Evolutionary conservation across 1,284 basidiomycete genomes (phyloP), one percentile per base, ranked within the genome.

Genomic region (Chalciporus sp.): DNA sequence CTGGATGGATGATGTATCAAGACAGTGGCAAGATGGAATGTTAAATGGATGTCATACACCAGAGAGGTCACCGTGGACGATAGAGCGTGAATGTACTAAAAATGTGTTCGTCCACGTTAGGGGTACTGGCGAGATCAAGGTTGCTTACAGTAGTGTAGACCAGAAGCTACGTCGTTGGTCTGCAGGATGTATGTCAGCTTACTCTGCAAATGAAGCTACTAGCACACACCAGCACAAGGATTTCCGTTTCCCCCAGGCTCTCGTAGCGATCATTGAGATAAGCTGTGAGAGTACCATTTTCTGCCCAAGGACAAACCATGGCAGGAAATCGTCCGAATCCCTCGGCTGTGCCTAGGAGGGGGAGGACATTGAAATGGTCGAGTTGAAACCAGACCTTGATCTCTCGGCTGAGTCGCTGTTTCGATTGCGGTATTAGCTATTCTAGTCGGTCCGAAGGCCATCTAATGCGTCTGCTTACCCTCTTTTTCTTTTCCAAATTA

Each of bases 61-160:
- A 1, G 65, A 64, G 16, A 65, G 53, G 23, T 64, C 65, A 1
- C 65, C 64, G 5, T 65, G 65, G n/a, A 67, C 53, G 29, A 67
- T 29, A 37, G 53, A 63, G 26, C 43, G 20, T 1, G 66, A 64
- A 28, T 68, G 64, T 27, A 65, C 64, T 68, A 16, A 17, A 26
- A 35, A 33, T 31, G 37, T 2, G n/a, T 11, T 29, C 23, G 12
- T 27, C 42, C n/a, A 14, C 20, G n/a, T 9, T 7, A 19, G 23
- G 7, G 31, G 6, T 4, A n/a, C 5, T 6, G 4, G 12, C 9
- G 31, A 27, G 26, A 17, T 23, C n/a, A 7, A 7, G 19, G 12
- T 4, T 11, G 10, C 62, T 51, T 39, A 63, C 62, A 41, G 19
- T 67, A 65, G 7, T 52, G 53, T 27, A 64, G 50, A 19, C 64